These are phyloP conservation scores for Erythrophleum ivorense DNA, from an alignment of 331 rosid species.

Conservation along the genomic window DNA sequence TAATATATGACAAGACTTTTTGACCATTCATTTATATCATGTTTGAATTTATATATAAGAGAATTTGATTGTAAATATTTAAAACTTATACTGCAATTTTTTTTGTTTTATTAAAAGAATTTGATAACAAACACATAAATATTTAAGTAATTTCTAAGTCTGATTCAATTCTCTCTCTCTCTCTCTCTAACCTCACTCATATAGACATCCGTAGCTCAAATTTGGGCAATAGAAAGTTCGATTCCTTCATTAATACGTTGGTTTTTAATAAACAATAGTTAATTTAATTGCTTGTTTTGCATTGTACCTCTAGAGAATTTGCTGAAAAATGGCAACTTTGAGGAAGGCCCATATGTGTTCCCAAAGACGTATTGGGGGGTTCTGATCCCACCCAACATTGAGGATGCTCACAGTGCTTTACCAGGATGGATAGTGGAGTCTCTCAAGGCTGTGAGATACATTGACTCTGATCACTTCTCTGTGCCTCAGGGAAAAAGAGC, in stretches of 20 bases:
- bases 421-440: conserved; percentile 92
- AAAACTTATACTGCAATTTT: no score
- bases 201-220: neutral
- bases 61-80: no score
- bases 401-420: conserved; percentile 72
- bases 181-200: no score
- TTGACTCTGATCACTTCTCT: conserved; percentile 69
- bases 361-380: conserved; percentile 70
- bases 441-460: conserved; percentile 83
- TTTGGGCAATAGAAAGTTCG: neutral
- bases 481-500: conserved; percentile 76
- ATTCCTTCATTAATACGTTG: neutral
- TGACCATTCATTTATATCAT: no score
- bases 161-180: neutral
- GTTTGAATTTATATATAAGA: no score
- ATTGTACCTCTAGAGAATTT: conserved; percentile 53
- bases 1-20: no score
- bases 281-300: neutral
- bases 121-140: neutral
- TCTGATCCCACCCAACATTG: conserved; percentile 74
- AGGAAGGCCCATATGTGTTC: conserved; percentile 74
- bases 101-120: neutral
- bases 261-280: neutral
- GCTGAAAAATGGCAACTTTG: conserved; percentile 81
- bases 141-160: neutral